Base-by-base conservation (phyloP, 148 eudicot species). In the Cornus kousa region DNA sequence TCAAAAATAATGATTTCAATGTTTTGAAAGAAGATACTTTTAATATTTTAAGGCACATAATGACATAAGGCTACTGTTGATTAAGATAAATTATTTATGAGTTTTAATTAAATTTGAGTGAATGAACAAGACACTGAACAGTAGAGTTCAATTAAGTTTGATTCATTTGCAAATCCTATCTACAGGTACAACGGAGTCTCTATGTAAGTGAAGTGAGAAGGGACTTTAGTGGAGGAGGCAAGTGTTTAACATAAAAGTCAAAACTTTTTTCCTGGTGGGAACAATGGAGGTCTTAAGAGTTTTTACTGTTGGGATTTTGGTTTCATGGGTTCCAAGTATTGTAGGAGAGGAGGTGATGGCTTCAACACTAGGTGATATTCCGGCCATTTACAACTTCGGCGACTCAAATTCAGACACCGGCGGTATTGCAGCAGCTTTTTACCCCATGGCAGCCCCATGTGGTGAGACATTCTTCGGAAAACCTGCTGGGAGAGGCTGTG, bases 351-450 rank as follows among this genome's bases (percentile, higher is more conserved):
- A 79, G 67, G 78, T 7, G 35, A 53, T 68, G 59, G 32, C 78
- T 59, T 24, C 50, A n/a, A 4, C 5, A 48, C 46, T 31, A 0
- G 68, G 77, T 48, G 32, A 76, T 50, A 50, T 71, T 59, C 82
- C 80, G 12, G 86, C 83, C 7, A 72, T 80, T 13, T 83, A 76
- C 77, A 83, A 83, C 73, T 83, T 83, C 43, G 86, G 86, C 10
- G 86, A 83, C 74, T 83, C 86, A 3, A 76, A 80, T 43, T 83
- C 86, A 5, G 86, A 83, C 60, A 83, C 83, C 5, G 86, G 86
- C 9, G 86, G 71, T 3, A 76, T 76, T 31, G 68, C 83, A 24
- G 86, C 86, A 1, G 82, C 86, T 5, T 80, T 83, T 65, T 75
- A 19, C 13, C 83, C 74, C 0, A 62, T 50, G 64, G 64, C 31